These are phyloP conservation scores for Quercus agrifolia DNA, from an alignment of 306 rosid species.

Conservation along the genomic window DNA sequence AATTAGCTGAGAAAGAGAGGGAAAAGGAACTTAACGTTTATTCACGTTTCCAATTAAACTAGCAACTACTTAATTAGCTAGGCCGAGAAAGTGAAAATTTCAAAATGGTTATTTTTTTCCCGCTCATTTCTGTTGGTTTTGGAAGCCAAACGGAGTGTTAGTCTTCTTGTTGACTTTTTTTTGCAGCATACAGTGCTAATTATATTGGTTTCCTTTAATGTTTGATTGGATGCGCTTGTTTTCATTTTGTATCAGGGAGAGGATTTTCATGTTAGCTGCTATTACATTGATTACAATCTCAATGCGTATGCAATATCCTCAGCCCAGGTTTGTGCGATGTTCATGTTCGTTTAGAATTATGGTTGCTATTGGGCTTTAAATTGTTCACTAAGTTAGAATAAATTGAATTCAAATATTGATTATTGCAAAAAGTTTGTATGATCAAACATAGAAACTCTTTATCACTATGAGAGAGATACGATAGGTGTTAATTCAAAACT, in stretches of 20 bases:
- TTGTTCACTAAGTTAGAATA: too few species aligned
- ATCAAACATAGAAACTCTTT: neutral
- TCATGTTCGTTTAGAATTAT: neutral
- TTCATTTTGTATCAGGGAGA: conserved; percentile 60
- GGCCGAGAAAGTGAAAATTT: neutral
- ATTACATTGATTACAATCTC: conserved; percentile 68
- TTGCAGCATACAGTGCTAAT: neutral
- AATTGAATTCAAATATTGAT: too few species aligned
- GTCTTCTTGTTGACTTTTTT: neutral
- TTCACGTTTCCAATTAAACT: neutral
- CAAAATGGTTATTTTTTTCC: neutral
- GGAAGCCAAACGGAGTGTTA: neutral
- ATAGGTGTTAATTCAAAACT: neutral
- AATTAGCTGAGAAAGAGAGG: neutral
- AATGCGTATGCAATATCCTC: conserved; percentile 83
- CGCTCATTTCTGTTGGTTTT: neutral
- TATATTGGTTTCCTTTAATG: conserved; percentile 9
- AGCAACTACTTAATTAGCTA: neutral
- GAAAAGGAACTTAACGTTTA: neutral
- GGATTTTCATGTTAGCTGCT: conserved; percentile 78
- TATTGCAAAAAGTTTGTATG: too few species aligned
- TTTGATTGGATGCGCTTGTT: neutral
- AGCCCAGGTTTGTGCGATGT: conserved; percentile 63
- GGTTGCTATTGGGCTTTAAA: neutral
- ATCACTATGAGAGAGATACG: neutral